Conservation (phyloP, 345 rosid species). For the Aethionema arabicum region DNA sequence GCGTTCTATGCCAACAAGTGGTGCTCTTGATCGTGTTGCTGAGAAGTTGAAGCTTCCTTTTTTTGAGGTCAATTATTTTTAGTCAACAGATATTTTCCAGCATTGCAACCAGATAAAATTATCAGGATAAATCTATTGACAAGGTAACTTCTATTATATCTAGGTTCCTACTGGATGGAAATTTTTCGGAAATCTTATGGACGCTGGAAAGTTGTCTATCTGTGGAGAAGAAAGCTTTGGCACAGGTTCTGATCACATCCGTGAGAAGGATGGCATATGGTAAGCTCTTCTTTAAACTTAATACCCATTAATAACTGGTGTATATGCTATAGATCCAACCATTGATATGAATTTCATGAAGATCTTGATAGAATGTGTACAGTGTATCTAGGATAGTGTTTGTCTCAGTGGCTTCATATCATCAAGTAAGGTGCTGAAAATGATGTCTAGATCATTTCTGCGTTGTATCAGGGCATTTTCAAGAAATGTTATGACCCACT, state of each 20-base stretch:
- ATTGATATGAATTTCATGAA: conserved; percentile 9
- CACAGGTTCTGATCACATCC: conserved; percentile 95
- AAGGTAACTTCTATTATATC: conserved; percentile 32
- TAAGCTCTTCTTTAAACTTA: conserved; percentile 40
- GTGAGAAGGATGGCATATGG: conserved; percentile 97
- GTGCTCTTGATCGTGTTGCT: conserved; percentile 95
- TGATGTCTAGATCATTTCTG: conserved; percentile 9
- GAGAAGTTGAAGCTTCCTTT: conserved; percentile 75
- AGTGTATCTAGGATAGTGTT: conserved; percentile 8
- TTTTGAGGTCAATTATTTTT: conserved; percentile 65
- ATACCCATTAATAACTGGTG: conserved; percentile 1
- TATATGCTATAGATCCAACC: neutral
- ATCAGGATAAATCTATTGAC: conserved; percentile 20
- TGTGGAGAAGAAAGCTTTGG: conserved; percentile 99
- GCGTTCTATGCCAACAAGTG: conserved; percentile 96
- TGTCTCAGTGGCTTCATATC: neutral
- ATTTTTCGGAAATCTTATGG: conserved; percentile 97
- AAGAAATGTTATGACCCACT: neutral
- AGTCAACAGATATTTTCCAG: neutral
- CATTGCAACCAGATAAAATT: neutral
- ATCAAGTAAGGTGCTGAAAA: neutral
- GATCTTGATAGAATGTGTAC: conserved; percentile 5
- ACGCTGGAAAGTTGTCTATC: conserved; percentile 86
- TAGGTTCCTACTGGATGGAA: conserved; percentile 99
- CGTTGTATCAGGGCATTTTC: neutral